These are phyloP conservation scores for Didymella pomorum DNA, from an alignment of 2,329 filamentous ascomycete genomes.

Conservation along the genomic window DNA sequence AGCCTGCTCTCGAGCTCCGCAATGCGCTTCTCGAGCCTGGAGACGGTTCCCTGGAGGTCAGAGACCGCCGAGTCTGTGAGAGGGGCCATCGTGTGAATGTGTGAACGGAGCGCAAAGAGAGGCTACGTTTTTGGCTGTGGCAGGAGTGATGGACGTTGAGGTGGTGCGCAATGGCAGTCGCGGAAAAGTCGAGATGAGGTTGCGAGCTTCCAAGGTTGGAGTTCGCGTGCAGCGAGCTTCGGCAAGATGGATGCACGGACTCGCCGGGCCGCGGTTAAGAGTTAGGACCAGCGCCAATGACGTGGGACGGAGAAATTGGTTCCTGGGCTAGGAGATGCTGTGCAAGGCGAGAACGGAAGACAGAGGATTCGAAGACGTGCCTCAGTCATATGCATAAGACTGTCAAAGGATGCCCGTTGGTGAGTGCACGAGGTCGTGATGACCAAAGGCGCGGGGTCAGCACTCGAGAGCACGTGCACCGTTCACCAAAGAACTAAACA, in stretches of 20 bases:
- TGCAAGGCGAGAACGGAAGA: constrained; percentile 2
- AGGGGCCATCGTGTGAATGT: constrained; percentile 75
- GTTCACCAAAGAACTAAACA: background rate
- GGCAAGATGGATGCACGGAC: constrained; percentile 23
- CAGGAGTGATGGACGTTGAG: constrained; percentile 24
- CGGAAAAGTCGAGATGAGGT: constrained; percentile 26
- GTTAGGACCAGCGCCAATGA: no score
- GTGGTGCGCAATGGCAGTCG: constrained; percentile 36
- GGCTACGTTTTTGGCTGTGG: constrained; percentile 22
- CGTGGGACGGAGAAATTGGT: constrained; percentile 22
- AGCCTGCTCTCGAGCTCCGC: constrained; percentile 82
- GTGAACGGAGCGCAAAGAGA: constrained; percentile 24
- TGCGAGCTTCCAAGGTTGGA: constrained; percentile 13
- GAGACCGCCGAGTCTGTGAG: constrained; percentile 82
- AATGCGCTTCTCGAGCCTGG: constrained; percentile 84
- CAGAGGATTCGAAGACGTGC: background rate
- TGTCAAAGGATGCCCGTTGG: no score
- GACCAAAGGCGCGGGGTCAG: constrained; percentile 3
- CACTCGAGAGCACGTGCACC: background rate
- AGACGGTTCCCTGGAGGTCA: constrained; percentile 83
- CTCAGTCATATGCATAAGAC: no score
- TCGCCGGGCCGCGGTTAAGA: constrained; percentile 11
- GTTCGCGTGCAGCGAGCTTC: constrained; percentile 24
- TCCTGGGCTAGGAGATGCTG: constrained; percentile 11
- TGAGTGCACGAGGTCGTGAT: background rate